Evolutionary conservation across 805 yeast species (phyloP).

Genomic region (Metschnikowia rubicola): DNA sequence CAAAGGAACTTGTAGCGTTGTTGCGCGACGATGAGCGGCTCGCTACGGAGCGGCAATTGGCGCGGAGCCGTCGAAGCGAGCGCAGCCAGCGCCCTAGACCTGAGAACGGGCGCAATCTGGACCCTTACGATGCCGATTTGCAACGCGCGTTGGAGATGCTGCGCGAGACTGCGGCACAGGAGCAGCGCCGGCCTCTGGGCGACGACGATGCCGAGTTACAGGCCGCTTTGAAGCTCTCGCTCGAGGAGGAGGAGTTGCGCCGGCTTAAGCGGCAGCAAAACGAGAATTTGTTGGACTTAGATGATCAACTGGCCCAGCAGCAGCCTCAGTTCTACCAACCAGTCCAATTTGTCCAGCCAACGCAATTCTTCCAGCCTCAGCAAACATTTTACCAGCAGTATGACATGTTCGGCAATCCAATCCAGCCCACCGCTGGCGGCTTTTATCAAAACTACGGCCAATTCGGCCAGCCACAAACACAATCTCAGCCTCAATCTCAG

Average conservation of each 20-base stretch:
- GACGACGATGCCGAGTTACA: conserved; percentile 54
- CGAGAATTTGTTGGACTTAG: conserved; percentile 52
- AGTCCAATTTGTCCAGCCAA: conserved; percentile 10
- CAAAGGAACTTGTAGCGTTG: conserved; percentile 80
- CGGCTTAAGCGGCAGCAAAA: conserved; percentile 39
- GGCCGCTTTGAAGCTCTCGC: conserved; percentile 64
- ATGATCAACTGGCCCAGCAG: conserved; percentile 30
- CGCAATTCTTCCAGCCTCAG: conserved; percentile 15
- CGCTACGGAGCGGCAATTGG: conserved; percentile 59
- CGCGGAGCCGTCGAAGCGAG: conserved; percentile 10
- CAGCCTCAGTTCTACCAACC: conserved; percentile 20
- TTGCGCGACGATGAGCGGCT: conserved; percentile 80
- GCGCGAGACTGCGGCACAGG: conserved; percentile 78
- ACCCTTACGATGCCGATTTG: conserved; percentile 69
- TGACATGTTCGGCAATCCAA: conserved; percentile 69
- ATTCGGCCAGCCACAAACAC: conserved; percentile 23
- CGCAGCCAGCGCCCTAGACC: not conserved
- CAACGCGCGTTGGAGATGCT: conserved; percentile 80
- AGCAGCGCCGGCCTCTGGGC: conserved; percentile 45
- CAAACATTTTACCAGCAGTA: conserved; percentile 30
- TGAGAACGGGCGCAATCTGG: conserved; percentile 11
- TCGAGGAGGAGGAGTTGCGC: conserved; percentile 75
- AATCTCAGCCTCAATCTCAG: conserved; percentile 30
- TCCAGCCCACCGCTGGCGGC: conserved; percentile 55
- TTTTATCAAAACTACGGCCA: conserved; percentile 41